Percentiles rank a stretch among this genome's conserved stretches.
phyloP scores from a whole-genome alignment of 140 eudicot genomes.

The Ambrosia hybrid region DNA sequence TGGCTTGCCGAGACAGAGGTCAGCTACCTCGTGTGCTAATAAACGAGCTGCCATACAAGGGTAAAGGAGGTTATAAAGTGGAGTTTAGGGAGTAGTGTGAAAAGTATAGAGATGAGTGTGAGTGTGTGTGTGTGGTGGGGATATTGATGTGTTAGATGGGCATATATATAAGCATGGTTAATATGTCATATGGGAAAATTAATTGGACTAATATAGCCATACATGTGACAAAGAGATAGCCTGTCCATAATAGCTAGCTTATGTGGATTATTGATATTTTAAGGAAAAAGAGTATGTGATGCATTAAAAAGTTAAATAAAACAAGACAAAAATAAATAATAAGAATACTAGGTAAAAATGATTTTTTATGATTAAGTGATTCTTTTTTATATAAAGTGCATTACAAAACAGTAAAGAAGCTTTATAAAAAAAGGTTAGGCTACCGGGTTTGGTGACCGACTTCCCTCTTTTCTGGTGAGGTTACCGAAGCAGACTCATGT shows the following conservation, averaged over 20 bases:
- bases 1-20: constrained; percentile 92
- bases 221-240: neutral
- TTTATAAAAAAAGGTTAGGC: too few relatives aligned
- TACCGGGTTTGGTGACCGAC: too few relatives aligned
- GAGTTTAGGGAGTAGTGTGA: neutral
- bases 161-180: constrained; percentile 1
- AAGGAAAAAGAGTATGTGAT: neutral
- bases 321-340: too few relatives aligned
- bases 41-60: constrained; percentile 75
- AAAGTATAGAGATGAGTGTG: neutral
- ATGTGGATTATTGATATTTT: neutral
- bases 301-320: neutral
- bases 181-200: too few relatives aligned
- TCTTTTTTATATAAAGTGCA: too few relatives aligned
- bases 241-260: neutral
- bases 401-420: too few relatives aligned
- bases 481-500: too few relatives aligned
- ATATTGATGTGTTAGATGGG: constrained; percentile 1
- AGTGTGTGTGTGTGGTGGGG: neutral
- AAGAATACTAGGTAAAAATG: too few relatives aligned
- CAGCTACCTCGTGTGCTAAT: constrained; percentile 62
- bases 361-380: too few relatives aligned
- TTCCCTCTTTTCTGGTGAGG: too few relatives aligned
- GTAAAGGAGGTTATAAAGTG: neutral
- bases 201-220: too few relatives aligned